Evolutionary conservation across 768 basidiomycete species (phyloP), one percentile per base, ranked within the genome.

Genomic region (Mycena alexandri): DNA sequence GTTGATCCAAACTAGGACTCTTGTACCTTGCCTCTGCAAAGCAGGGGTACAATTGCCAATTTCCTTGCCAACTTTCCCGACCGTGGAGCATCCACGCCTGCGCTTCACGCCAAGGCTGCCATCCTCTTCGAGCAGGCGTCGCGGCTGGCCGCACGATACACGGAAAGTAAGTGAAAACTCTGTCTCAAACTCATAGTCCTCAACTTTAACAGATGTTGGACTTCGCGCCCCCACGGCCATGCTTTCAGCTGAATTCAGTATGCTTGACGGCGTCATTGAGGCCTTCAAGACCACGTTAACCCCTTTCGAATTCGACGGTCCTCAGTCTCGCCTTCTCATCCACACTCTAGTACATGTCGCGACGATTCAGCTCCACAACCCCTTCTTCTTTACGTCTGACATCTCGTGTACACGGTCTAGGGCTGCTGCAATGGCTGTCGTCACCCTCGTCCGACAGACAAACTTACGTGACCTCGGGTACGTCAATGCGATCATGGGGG

Each of bases 401-500:
- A 46, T 14, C 11, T 22, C 67, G 5, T 65, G 60, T 1, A 24
- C 47, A 7, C 65, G 69, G 34, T 46, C 60, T 4, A 5, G 51
- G 19, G 19, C 47, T 6, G 63, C 71, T 2, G 68, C 71, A 16
- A 55, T 56, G 58, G 59, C 62, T 5, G 38, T 72, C 46, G 68
- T 69, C 24, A 42, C 36, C 33, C 58, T 67, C 21, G 24, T 69
- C 11, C 55, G 50, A 3, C 53, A 60, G 33, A 52, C 57, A 1
- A 58, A 72, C 34, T 42, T 72, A 17, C 33, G 21, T 24, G 68
- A 63, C n/a, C 50, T 72, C 14, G 61, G 47, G 19, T 69, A 61
- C 44, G 61, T 72, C 24, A 68, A 72, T 55, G 67, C 71, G 24
- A 72, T 72, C 25, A 47, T 67, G 13, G 71, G 71, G 48, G 71